Conservation (phyloP, 2,329 filamentous ascomycete genomes). For the Triangularia setosa region DNA sequence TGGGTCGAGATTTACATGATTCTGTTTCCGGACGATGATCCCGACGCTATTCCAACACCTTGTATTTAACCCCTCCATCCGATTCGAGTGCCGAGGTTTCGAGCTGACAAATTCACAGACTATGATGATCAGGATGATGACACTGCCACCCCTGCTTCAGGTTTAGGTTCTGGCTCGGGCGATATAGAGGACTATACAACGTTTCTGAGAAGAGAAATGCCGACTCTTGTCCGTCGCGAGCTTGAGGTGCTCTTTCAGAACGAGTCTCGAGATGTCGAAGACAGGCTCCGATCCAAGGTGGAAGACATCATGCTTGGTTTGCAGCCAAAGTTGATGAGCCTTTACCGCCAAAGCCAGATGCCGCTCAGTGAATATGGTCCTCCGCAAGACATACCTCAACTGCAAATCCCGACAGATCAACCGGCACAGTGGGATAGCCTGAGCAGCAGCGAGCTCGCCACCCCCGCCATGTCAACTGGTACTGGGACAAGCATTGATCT, state of each 20-base stretch:
- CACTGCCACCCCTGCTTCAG: neutral
- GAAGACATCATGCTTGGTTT: slow-evolving; percentile 23
- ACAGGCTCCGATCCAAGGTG: slow-evolving; percentile 21
- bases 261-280: slow-evolving; percentile 23
- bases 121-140: slow-evolving; percentile 20
- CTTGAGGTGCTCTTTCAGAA: slow-evolving; percentile 22
- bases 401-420: neutral
- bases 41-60: slow-evolving; percentile 17
- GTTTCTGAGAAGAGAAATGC: slow-evolving; percentile 26
- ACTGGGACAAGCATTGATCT: neutral
- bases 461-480: neutral
- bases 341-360: slow-evolving; percentile 25
- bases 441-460: neutral
- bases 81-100: neutral
- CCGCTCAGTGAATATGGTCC: slow-evolving; percentile 24
- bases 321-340: slow-evolving; percentile 20
- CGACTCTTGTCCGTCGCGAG: slow-evolving; percentile 24
- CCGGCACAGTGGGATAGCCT: neutral
- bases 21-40: slow-evolving; percentile 25
- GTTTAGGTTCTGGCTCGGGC: neutral
- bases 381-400: neutral
- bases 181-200: slow-evolving; percentile 25
- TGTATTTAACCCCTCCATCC: slow-evolving; percentile 16
- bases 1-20: slow-evolving; percentile 28
- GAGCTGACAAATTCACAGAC: slow-evolving; percentile 1